A percentile compares a stretch with the other conserved stretches of the same genome.
Conservation (phyloP, 164 flowering plant species). For the Buxus sempervirens region DNA sequence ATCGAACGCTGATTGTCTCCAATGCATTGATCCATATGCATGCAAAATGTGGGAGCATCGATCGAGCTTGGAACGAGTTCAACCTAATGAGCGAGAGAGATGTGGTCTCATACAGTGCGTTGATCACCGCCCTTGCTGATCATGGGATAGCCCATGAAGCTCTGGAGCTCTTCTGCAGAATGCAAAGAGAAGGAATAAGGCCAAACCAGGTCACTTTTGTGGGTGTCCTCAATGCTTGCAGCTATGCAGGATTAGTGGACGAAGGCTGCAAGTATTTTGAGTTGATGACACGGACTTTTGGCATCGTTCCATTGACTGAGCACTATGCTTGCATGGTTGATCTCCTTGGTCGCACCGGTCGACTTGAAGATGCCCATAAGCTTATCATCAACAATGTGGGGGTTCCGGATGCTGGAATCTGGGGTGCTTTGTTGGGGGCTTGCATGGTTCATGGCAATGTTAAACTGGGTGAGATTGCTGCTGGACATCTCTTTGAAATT, state of each 20-base stretch:
- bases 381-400: constrained; percentile 19
- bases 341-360: constrained; percentile 45
- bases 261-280: constrained; percentile 37
- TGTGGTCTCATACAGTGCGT: constrained; percentile 34
- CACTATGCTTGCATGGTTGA: constrained; percentile 48
- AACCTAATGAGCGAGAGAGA: constrained; percentile 31
- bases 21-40: constrained; percentile 51
- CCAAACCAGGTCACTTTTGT: constrained; percentile 43
- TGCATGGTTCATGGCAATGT: constrained; percentile 36
- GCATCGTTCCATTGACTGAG: constrained; percentile 29
- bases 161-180: constrained; percentile 29
- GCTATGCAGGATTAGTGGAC: constrained; percentile 41
- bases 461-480: constrained; percentile 42
- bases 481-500: constrained; percentile 33
- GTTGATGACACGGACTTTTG: constrained; percentile 25
- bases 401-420: constrained; percentile 29
- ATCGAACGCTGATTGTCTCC: constrained; percentile 27
- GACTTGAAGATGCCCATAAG: constrained; percentile 28
- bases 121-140: constrained; percentile 42
- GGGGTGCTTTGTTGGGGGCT: constrained; percentile 46
- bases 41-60: constrained; percentile 38
- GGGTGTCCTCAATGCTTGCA: constrained; percentile 40
- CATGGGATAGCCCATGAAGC: constrained; percentile 42
- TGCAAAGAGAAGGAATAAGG: constrained; percentile 33
- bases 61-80: constrained; percentile 29